Base-by-base conservation (phyloP, 2,329 filamentous ascomycete species). In the Talaromyces atroroseus region DNA sequence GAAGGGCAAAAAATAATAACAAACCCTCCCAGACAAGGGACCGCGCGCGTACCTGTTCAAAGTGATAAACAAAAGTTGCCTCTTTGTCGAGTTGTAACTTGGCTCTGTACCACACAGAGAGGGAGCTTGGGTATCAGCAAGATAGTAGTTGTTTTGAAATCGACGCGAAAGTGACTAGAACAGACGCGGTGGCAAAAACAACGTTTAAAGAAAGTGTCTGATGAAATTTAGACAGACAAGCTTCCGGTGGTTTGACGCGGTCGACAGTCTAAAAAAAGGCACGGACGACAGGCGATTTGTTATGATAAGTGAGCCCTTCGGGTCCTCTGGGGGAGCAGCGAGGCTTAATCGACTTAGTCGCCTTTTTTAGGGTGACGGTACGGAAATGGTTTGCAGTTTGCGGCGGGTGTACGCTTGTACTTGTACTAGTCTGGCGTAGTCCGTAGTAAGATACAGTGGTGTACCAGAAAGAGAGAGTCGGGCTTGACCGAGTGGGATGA, bases 321-420 rank as follows among this genome's bases (percentile, higher is more conserved):
- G 56, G 42, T 54, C 53, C 49, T 56, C 49, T 51, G 40, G 20
- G 48, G 34, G 40, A 20, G 56, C 42, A 56, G 69, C 70, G 71
- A 70, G 71, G 70, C 70, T 72, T 72, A 72, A 71, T 69, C 61
- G 64, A 61, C 61, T 70, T 72, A 71, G 70, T 69, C 61, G 62
- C 61, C 29, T 63, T 64, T 65, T 63, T 70, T 70, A 68, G 67
- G 65, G 63, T 61, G 63, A 42, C 63, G 61, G 65, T 62, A 46
- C 52, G 51, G 64, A 61, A 64, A 69, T 69, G 67, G 64, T 69
- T 67, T 71, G 69, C 69, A 72, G 60, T 68, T 71, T 67, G 68
- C 70, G 62, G 67, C 32, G 32, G 51, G 51, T 54, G 56, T 49
- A 56, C 46, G 44, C 40, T 50, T 36, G 26, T 29, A 48, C 46